phyloP scores from a whole-genome alignment of 305 asterid species.

The Rubia occidens region DNA sequence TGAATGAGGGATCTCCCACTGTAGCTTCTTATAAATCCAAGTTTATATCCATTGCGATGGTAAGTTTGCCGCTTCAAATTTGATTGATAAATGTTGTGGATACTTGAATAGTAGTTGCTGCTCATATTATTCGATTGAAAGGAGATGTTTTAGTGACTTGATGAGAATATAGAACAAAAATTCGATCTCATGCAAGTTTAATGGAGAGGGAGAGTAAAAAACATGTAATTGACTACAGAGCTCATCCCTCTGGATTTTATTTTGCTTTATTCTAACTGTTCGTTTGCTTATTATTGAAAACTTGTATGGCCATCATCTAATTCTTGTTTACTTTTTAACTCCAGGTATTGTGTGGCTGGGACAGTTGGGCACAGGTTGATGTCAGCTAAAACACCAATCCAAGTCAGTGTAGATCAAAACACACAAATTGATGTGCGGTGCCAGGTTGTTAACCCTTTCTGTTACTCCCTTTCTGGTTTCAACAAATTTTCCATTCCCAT shows the following conservation, averaged over 20 bases:
- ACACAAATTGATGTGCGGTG: constrained; percentile 72
- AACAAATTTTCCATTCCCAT: background rate
- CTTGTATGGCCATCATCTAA: constrained; percentile 5
- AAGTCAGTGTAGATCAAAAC: constrained; percentile 46
- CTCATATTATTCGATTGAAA: background rate
- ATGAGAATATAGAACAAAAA: background rate
- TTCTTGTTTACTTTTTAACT: constrained; percentile 13
- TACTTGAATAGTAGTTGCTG: background rate
- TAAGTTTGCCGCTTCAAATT: background rate
- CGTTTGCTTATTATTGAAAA: background rate
- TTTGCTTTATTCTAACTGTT: background rate
- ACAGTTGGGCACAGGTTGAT: constrained; percentile 68
- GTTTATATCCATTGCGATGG: background rate
- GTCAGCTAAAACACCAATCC: constrained; percentile 65
- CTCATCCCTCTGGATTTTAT: background rate
- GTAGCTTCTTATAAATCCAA: background rate
- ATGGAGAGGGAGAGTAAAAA: background rate
- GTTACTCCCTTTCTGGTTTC: background rate
- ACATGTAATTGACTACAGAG: background rate
- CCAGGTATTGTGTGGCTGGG: constrained; percentile 77
- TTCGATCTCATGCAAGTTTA: background rate
- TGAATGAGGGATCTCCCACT: background rate
- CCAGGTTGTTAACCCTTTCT: constrained; percentile 46
- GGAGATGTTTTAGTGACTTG: background rate
- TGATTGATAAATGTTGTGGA: background rate